A percentile compares a stretch with the other conserved stretches of the same genome.
phyloP scores from a whole-genome alignment of 305 asterid genomes.

The Caryopteris hybrid region DNA sequence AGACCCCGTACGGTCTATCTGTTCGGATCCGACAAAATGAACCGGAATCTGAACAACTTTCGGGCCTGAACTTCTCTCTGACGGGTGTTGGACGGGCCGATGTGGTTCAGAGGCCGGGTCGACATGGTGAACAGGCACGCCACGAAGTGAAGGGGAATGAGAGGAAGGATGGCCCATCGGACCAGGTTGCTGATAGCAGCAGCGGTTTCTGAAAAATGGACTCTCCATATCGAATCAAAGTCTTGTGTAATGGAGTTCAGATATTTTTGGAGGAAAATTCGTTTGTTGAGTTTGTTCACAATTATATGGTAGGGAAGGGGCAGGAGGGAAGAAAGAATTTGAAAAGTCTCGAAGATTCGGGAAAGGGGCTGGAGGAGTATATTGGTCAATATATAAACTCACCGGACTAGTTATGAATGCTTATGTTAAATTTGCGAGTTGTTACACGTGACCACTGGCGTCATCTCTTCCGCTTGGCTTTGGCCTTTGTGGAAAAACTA shows the following conservation, averaged over 20 bases:
- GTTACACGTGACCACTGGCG: no score
- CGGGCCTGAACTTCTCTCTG: conserved; percentile 5
- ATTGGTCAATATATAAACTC: background rate
- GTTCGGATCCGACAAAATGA: conserved; percentile 35
- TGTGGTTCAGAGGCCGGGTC: background rate
- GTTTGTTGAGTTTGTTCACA: background rate
- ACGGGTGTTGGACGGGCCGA: background rate
- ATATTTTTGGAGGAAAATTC: background rate
- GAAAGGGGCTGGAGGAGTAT: conserved; percentile 21
- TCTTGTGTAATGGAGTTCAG: background rate
- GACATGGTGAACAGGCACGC: conserved; percentile 22
- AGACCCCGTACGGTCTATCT: conserved; percentile 27
- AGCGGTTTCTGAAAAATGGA: conserved; percentile 33
- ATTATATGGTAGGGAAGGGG: background rate
- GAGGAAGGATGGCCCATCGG: background rate
- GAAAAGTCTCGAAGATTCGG: conserved; percentile 26
- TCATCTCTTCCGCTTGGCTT: no score
- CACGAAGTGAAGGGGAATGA: conserved; percentile 2
- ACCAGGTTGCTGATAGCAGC: conserved; percentile 28
- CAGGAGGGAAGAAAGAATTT: background rate
- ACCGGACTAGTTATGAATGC: no score
- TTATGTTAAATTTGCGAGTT: no score
- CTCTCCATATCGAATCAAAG: conserved; percentile 25
- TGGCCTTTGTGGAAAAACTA: no score
- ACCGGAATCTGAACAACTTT: conserved; percentile 61